phyloP scores from a whole-genome alignment of 306 rosid genomes.

The Datisca glomerata region DNA sequence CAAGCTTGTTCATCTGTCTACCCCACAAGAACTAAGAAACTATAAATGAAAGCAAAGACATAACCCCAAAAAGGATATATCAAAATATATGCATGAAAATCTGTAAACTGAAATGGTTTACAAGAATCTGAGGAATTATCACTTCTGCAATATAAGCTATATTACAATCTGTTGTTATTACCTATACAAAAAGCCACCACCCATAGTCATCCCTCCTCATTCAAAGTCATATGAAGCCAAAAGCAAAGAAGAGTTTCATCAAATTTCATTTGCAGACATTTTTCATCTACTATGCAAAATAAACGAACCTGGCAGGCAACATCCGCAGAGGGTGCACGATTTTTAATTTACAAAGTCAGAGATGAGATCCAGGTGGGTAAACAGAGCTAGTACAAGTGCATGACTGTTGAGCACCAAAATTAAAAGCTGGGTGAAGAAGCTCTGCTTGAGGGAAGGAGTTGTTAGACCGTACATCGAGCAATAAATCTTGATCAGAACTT shows the following conservation, averaged over 20 bases:
- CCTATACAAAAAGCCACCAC: conserved; percentile 65
- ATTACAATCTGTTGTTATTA: conserved; percentile 44
- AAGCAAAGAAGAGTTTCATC: conserved; percentile 34
- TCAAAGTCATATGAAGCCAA: conserved; percentile 28
- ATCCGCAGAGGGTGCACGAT: conserved; percentile 15
- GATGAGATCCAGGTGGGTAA: conserved; percentile 34
- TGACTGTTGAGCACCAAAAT: conserved; percentile 54
- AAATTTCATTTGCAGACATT: conserved; percentile 38
- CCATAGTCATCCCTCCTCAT: conserved; percentile 28
- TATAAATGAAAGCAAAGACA: no score
- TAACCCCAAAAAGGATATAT: no score
- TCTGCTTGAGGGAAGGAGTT: conserved; percentile 87
- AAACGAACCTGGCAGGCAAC: conserved; percentile 19
- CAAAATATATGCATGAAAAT: no score
- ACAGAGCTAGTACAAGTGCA: conserved; percentile 75
- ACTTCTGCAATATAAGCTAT: conserved; percentile 42
- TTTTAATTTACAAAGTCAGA: conserved; percentile 23
- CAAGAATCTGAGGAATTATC: conserved; percentile 32
- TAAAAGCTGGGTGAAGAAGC: conserved; percentile 47
- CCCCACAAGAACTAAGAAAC: no score
- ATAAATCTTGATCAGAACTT: conserved; percentile 65
- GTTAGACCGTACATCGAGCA: conserved; percentile 75
- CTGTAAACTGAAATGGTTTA: conserved; percentile 32
- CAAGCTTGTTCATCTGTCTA: no score
- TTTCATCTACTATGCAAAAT: conserved; percentile 32